These are phyloP conservation scores for Physaria fendleri DNA, from an alignment of 345 rosid genomes.

Conservation along the genomic window DNA sequence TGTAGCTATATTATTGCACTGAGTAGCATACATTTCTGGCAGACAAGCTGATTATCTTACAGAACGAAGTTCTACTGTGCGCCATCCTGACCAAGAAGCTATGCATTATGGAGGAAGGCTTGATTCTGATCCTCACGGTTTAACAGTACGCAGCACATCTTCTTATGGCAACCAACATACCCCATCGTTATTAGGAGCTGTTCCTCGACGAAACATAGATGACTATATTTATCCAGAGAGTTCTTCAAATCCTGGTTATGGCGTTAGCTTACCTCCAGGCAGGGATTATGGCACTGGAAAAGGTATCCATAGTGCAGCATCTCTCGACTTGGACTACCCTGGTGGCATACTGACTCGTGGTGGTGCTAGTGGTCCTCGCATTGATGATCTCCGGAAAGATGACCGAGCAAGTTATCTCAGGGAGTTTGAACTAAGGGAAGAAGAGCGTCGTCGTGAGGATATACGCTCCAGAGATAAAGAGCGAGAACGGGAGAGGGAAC, in stretches of 20 bases:
- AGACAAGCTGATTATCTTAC: conserved; percentile 86
- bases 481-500: conserved; percentile 42
- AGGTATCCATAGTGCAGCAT: conserved; percentile 60
- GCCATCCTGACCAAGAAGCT: conserved; percentile 65
- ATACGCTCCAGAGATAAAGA: conserved; percentile 81
- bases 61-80: conserved; percentile 72
- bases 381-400: conserved; percentile 70
- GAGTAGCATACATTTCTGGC: conserved; percentile 89
- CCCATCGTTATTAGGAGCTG: conserved; percentile 89
- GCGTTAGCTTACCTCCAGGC: conserved; percentile 98
- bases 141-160: conserved; percentile 58
- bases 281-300: conserved; percentile 89
- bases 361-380: conserved; percentile 44
- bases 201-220: conserved; percentile 74
- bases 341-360: conserved; percentile 44
- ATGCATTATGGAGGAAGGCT: conserved; percentile 70
- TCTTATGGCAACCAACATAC: conserved; percentile 61
- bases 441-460: conserved; percentile 76
- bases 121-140: conserved; percentile 64
- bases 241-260: conserved; percentile 91
- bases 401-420: conserved; percentile 89
- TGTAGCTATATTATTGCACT: conserved; percentile 38
- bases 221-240: conserved; percentile 62
- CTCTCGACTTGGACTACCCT: conserved; percentile 66
- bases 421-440: conserved; percentile 90